These are phyloP conservation scores for Saksenaea oblongispora DNA, from an alignment of 371 early-diverging fungal species.

Conservation along the genomic window DNA sequence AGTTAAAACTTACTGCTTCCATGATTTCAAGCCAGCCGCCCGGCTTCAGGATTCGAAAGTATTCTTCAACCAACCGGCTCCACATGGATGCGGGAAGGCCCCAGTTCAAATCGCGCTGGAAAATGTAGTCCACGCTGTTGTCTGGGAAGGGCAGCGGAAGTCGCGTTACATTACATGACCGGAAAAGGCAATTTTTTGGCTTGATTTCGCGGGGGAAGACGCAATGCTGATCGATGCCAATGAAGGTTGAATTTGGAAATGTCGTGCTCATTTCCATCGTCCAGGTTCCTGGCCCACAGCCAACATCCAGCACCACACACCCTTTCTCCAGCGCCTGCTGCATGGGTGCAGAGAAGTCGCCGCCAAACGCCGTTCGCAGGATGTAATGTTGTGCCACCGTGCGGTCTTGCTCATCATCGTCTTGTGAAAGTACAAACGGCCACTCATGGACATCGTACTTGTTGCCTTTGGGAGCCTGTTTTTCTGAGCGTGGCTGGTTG, in stretches of 20 bases:
- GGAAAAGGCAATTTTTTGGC: conserved; percentile 48
- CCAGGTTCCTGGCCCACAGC: conserved; percentile 53
- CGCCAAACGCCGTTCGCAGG: conserved; percentile 45
- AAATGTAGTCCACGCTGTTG: conserved; percentile 48
- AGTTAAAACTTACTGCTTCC: conserved; percentile 32
- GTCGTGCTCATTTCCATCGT: conserved; percentile 49
- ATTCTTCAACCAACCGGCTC: conserved; percentile 38
- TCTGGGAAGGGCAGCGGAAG: conserved; percentile 42
- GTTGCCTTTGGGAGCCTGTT: conserved; percentile 6
- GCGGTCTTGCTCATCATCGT: conserved; percentile 45
- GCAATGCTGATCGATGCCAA: conserved; percentile 36
- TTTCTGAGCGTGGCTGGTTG: background rate
- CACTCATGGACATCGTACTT: conserved; percentile 19
- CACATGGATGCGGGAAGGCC: conserved; percentile 28
- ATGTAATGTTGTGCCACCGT: conserved; percentile 50
- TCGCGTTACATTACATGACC: conserved; percentile 26
- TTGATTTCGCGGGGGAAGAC: conserved; percentile 43
- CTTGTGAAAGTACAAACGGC: conserved; percentile 37
- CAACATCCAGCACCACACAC: conserved; percentile 42
- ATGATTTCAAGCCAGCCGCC: conserved; percentile 51
- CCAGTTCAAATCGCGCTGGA: conserved; percentile 48
- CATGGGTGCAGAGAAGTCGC: conserved; percentile 39
- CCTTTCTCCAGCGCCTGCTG: conserved; percentile 38
- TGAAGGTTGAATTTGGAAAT: conserved; percentile 42
- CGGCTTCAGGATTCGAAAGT: conserved; percentile 41